phyloP scores from a whole-genome alignment of 1,139 yeast species.

The Hemisphaericaspora xylofermentans region DNA sequence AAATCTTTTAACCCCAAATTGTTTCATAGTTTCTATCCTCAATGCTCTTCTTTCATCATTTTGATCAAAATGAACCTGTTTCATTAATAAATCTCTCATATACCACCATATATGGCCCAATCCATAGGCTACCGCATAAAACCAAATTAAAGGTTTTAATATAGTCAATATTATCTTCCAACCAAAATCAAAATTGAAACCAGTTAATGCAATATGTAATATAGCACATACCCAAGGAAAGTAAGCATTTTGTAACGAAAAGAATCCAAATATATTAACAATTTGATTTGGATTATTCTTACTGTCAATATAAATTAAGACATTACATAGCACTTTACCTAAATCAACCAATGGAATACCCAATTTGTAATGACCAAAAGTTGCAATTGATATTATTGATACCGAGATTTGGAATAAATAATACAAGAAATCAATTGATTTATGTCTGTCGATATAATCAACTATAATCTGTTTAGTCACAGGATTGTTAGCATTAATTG shows the following conservation, averaged over 20 bases:
- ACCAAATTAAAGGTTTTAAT: slow-evolving; percentile 16
- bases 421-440: slow-evolving; percentile 32
- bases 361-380: slow-evolving; percentile 18
- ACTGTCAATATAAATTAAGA: slow-evolving; percentile 32
- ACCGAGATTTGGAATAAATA: slow-evolving; percentile 26
- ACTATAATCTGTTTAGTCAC: slow-evolving; percentile 10
- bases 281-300: slow-evolving; percentile 26
- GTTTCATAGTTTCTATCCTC: slow-evolving; percentile 16
- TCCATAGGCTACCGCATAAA: slow-evolving; percentile 19
- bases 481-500: slow-evolving; percentile 15
- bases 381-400: slow-evolving; percentile 21
- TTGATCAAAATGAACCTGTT: slow-evolving; percentile 20
- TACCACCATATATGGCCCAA: slow-evolving; percentile 46
- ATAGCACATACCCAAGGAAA: slow-evolving; percentile 27
- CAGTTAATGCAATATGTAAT: slow-evolving; percentile 17
- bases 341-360: slow-evolving; percentile 16
- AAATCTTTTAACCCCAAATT: slow-evolving; percentile 13
- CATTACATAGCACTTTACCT: slow-evolving; percentile 28
- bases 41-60: slow-evolving; percentile 16
- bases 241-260: slow-evolving; percentile 25
- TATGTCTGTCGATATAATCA: slow-evolving; percentile 18
- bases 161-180: slow-evolving; percentile 1
- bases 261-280: slow-evolving; percentile 27
- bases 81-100: slow-evolving; percentile 23
- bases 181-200: slow-evolving; percentile 8